phyloP scores from a whole-genome alignment of 2,329 filamentous ascomycete genomes.

The Alternaria incomplexa region DNA sequence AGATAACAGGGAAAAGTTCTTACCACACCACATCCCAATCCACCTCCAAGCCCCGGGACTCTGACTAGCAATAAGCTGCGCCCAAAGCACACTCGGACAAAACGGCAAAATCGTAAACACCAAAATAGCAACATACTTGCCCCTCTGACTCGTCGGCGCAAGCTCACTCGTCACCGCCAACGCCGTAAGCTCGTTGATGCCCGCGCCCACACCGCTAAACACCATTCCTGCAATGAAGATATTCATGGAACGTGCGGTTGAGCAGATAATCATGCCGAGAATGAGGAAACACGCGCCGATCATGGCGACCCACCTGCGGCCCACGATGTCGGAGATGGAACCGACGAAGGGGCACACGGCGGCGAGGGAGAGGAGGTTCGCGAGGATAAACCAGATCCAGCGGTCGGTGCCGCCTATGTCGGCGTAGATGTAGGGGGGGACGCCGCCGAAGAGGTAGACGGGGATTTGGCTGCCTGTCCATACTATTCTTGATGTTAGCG shows the following conservation, averaged over 20 bases:
- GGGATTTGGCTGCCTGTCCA: conserved; percentile 69
- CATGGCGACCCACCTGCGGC: conserved; percentile 40
- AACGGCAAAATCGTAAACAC: conserved; percentile 68
- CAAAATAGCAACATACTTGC: conserved; percentile 65
- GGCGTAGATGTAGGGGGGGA: conserved; percentile 59
- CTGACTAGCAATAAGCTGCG: conserved; percentile 59
- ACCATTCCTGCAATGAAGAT: conserved; percentile 43
- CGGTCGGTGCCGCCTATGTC: conserved; percentile 66
- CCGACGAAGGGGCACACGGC: conserved; percentile 69
- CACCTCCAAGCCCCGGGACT: conserved; percentile 58
- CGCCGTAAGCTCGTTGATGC: conserved; percentile 71
- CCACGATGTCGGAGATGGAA: conserved; percentile 37
- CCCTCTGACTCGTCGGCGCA: conserved; percentile 68
- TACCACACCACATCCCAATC: conserved; percentile 57
- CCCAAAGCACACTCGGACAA: conserved; percentile 66
- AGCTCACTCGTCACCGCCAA: conserved; percentile 71
- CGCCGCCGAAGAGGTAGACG: conserved; percentile 45
- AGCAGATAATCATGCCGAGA: conserved; percentile 39
- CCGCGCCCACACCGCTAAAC: conserved; percentile 68
- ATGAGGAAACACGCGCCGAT: conserved; percentile 43
- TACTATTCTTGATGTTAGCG: conserved; percentile 31
- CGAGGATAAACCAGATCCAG: conserved; percentile 62
- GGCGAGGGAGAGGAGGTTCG: conserved; percentile 61
- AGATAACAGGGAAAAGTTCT: background rate
- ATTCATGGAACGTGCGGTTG: conserved; percentile 35